Conservation (phyloP, 1,284 basidiomycete species). For the Cutaneotrichosporon dermatis region DNA sequence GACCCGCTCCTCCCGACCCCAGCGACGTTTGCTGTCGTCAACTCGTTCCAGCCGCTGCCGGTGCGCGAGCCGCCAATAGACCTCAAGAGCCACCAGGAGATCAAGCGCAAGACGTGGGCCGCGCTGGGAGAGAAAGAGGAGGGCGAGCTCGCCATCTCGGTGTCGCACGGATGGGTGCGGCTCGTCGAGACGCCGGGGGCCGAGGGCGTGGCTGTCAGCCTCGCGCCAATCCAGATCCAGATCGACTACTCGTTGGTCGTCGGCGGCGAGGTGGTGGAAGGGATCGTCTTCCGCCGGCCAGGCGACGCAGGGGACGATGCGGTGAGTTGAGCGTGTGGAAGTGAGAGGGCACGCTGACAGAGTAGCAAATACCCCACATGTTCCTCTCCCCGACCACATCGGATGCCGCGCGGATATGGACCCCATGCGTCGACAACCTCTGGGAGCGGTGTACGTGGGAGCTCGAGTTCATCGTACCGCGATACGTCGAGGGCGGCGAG, state of each 20-base stretch:
- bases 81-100: conserved; percentile 83
- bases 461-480: conserved; percentile 90
- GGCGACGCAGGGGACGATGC: conserved; percentile 51
- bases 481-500: conserved; percentile 65
- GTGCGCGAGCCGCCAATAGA: conserved; percentile 55
- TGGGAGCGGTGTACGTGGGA: conserved; percentile 99
- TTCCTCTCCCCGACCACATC: conserved; percentile 85
- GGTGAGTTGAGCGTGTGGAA: conserved; percentile 55
- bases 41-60: conserved; percentile 52
- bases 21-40: conserved; percentile 62
- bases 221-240: conserved; percentile 43
- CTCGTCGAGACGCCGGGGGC: conserved; percentile 29
- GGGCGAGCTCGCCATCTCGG: conserved; percentile 86
- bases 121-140: conserved; percentile 85
- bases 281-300: conserved; percentile 43
- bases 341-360: not conserved
- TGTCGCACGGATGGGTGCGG: conserved; percentile 72
- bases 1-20: conserved; percentile 59
- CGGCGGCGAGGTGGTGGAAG: conserved; percentile 38
- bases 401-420: conserved; percentile 91
- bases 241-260: conserved; percentile 44
- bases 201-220: conserved; percentile 24
- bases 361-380: conserved; percentile 81
- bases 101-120: conserved; percentile 87
- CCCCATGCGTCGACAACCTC: conserved; percentile 89